These are phyloP conservation scores for Lumnitzera littorea DNA, from an alignment of 345 rosid genomes.

Conservation along the genomic window DNA sequence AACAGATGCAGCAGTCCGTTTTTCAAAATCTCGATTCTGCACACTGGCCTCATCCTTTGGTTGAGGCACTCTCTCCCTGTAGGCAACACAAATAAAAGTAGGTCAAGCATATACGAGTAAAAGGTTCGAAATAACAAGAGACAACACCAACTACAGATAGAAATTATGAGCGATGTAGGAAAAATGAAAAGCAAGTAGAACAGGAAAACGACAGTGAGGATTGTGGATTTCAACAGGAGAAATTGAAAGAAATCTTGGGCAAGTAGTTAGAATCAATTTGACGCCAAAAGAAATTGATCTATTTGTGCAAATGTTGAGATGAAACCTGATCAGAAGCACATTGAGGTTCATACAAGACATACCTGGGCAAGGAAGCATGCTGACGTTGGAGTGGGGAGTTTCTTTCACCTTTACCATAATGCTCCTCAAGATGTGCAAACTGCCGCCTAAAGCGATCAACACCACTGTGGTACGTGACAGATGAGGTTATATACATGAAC, in stretches of 20 bases:
- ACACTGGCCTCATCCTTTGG: slow-evolving; percentile 43
- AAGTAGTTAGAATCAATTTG: too few species aligned
- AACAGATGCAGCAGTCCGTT: slow-evolving; percentile 37
- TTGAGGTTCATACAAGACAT: slow-evolving; percentile 3
- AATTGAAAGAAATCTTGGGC: not conserved
- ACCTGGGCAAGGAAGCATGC: slow-evolving; percentile 98
- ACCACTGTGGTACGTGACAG: slow-evolving; percentile 45
- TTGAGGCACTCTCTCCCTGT: slow-evolving; percentile 80
- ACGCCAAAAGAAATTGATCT: not conserved
- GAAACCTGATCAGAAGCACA: not conserved
- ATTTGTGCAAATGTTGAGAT: not conserved
- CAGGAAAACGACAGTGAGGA: not conserved
- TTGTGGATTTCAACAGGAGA: not conserved
- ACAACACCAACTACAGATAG: too few species aligned
- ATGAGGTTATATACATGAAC: not conserved
- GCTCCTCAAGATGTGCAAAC: slow-evolving; percentile 96
- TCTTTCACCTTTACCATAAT: slow-evolving; percentile 74
- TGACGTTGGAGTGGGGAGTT: slow-evolving; percentile 75
- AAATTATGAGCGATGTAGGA: too few species aligned
- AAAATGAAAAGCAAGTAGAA: too few species aligned
- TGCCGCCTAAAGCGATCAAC: slow-evolving; percentile 98
- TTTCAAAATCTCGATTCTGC: slow-evolving; percentile 24
- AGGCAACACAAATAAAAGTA: slow-evolving; percentile 8
- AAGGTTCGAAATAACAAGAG: too few species aligned
- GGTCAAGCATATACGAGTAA: not conserved